Evolutionary conservation across 2,329 filamentous ascomycete species (phyloP).

Genomic region (Massarina eburnea): DNA sequence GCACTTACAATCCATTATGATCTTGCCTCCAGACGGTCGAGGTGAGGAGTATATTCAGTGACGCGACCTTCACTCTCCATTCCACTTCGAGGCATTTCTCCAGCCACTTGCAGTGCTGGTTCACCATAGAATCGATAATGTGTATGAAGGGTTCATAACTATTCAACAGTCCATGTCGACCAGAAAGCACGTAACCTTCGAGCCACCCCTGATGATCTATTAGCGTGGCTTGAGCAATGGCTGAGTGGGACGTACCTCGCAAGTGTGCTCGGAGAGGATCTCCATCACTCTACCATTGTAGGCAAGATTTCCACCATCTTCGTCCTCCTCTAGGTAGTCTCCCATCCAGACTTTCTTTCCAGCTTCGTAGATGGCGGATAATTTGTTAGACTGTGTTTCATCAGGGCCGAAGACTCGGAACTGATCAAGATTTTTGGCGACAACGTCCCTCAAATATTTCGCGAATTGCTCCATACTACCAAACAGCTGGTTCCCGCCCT

Average conservation of each 20-base stretch:
- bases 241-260: slow-evolving; percentile 53
- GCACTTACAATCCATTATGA: slow-evolving; percentile 84
- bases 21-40: slow-evolving; percentile 81
- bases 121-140: slow-evolving; percentile 83
- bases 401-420: slow-evolving; percentile 80
- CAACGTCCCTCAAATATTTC: slow-evolving; percentile 66
- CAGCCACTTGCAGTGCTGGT: slow-evolving; percentile 84
- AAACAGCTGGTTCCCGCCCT: slow-evolving; percentile 58
- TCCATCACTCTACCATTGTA: slow-evolving; percentile 75
- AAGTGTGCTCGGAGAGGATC: slow-evolving; percentile 80
- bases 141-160: slow-evolving; percentile 83
- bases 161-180: slow-evolving; percentile 75
- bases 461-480: slow-evolving; percentile 73
- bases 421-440: slow-evolving; percentile 63
- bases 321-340: slow-evolving; percentile 75
- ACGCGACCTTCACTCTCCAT: slow-evolving; percentile 73
- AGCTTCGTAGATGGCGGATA: slow-evolving; percentile 69
- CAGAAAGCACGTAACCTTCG: slow-evolving; percentile 75
- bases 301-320: slow-evolving; percentile 72
- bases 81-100: slow-evolving; percentile 79
- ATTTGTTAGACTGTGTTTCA: slow-evolving; percentile 81
- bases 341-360: slow-evolving; percentile 81
- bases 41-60: slow-evolving; percentile 77
- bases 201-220: slow-evolving; percentile 57
- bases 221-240: slow-evolving; percentile 2